Evolutionary conservation across 305 asterid genomes (phyloP), one percentile per base, ranked within the genome.

Genomic region (Andrographis paniculata): DNA sequence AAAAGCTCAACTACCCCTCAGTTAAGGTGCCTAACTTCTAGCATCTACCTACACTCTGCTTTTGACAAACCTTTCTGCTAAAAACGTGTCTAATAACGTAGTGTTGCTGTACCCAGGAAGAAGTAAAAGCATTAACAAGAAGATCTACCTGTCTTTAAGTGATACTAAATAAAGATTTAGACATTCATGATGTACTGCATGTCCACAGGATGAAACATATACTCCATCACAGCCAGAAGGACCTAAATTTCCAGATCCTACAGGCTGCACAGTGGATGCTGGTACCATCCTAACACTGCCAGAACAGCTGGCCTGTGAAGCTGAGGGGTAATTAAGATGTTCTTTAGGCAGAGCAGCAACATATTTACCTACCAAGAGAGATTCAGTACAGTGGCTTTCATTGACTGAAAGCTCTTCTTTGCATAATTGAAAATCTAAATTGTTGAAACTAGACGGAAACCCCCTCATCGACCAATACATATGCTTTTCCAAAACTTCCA

Each of bases 121-220:
- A 11, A 19, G 17, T 20, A 42, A 18, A 27, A 20, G 11, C 12
- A 36, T n/a, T 43, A 50, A 31, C 41, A 45, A 49, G 59, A 48
- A 42, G 33, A 55, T n/a, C n/a, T 72, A 87, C 99, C 99, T 92
- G 59, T 92, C 95, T 76, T 69, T 81, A 22, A 92, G 81, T 36
- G 99, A 87, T 41, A 77, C 71, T 55, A 92, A 66, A 66, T 92
- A 92, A 23, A 91, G 93, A 59, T 87, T 96, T 61, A 87, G 80
- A 69, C 99, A 92, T 61, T 71, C 88, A 69, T 87, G 93, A 75
- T 92, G 99, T 76, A 92, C 95, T 56, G 99, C 97, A 64, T 92
- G 99, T 46, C 99, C 99, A 50, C 99, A 92, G 14, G 97, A 87
- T 52, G 99, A 87, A 58, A 81, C 62, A 68, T 77, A 75, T 43